Evolutionary conservation across 495 filamentous ascomycete genomes (phyloP).

Genomic region (Penicillium crystallinum): DNA sequence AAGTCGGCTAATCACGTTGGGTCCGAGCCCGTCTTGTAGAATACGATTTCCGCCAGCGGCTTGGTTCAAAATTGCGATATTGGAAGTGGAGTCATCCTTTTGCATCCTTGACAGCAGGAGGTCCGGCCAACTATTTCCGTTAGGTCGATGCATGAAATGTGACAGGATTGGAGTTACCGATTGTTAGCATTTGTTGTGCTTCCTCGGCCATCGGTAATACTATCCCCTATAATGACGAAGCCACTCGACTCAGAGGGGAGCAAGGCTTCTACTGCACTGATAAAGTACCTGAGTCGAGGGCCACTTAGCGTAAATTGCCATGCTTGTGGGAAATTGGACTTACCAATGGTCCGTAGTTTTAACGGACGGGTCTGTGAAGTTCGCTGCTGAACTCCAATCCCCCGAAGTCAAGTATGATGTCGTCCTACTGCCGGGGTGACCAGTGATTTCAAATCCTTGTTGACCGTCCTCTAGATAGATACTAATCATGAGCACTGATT

Average conservation of each 20-base stretch:
- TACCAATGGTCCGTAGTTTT: constrained; percentile 28
- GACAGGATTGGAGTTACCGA: constrained; percentile 41
- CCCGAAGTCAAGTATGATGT: constrained; percentile 53
- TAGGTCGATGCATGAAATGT: neutral
- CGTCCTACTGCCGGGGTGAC: constrained; percentile 65
- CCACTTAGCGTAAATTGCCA: too few relatives aligned
- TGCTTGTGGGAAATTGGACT: neutral
- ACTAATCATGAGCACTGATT: constrained; percentile 51
- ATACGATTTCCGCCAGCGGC: constrained; percentile 71
- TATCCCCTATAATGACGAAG: constrained; percentile 64
- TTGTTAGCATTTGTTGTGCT: constrained; percentile 61
- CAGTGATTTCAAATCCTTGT: constrained; percentile 51
- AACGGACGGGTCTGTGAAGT: constrained; percentile 35
- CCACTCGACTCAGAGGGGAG: constrained; percentile 36
- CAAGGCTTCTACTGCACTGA: constrained; percentile 57
- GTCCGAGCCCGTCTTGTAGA: constrained; percentile 57
- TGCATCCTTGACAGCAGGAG: constrained; percentile 54
- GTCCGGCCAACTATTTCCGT: constrained; percentile 55
- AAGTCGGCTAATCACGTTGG: constrained; percentile 54
- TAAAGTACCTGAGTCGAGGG: constrained; percentile 54
- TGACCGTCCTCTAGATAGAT: constrained; percentile 58
- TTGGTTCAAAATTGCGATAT: constrained; percentile 60
- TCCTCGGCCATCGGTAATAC: constrained; percentile 67
- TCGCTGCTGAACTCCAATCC: constrained; percentile 45
- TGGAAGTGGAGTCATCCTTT: constrained; percentile 35